Base-by-base conservation (phyloP, 257 asterid genomes). In the Solanum microdontum region DNA sequence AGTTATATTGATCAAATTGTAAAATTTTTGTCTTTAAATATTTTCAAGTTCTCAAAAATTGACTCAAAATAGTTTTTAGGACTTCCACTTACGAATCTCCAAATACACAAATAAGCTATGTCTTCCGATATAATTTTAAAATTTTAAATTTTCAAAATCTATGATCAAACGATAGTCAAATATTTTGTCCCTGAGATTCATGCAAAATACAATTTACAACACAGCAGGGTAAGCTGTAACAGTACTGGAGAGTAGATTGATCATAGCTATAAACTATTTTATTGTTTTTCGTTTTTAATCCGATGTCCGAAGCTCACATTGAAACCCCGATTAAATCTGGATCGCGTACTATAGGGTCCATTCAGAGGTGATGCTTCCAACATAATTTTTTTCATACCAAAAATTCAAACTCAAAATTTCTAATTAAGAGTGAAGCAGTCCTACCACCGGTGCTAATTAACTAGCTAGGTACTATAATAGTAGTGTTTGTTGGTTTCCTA, bases 301-400 rank as follows among this genome's bases (percentile, higher is more conserved):
- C 14, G 5, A 43, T 43, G 51, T 43, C 1, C 51, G 5, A 43
- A 43, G 5, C 14, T 40, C 4, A 40, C 4, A 1, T 40, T 40
- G 5, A 0, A 40, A 39, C 8, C 8, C 0, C 1, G 1, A 51
- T 3, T 51, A 51, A 51, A 51, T 51, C 8, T 51, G 0, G 19
- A 51, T 1, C 4, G n/a, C 3, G 0, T 21, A 17, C 0, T 17
- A 1, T 0, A 17, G 23, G 23, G 1, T 51, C 0, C n/a, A 51
- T 51, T 51, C 10, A 0, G 4, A 17, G 19, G 4, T 51, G 9
- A 1, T 6, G 23, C 3, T 51, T 2, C 0, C 23, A 17, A 51
- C 0, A 17, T 51, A 2, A 51, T 17, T 17, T 51, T 51, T 6
- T 51, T 17, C 10, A 51, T 51, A 51, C 0, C 55, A 1, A 45